Conservation (phyloP, 1,139 yeast species). For the Pichia sp. region DNA sequence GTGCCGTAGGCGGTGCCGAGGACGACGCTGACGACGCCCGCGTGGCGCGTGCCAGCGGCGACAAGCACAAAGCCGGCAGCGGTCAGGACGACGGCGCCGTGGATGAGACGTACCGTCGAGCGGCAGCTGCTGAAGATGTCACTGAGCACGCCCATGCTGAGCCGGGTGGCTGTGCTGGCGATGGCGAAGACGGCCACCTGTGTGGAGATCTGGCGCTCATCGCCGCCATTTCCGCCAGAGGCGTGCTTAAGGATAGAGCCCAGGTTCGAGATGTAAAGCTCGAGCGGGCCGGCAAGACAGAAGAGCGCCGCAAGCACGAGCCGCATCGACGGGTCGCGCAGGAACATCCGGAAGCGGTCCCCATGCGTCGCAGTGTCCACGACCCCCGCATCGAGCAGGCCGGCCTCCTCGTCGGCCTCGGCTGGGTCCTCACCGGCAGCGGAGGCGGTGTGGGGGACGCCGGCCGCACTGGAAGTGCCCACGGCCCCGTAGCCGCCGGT, state of each 20-base stretch:
- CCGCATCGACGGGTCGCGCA: constrained; percentile 64
- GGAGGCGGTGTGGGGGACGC: too few relatives aligned
- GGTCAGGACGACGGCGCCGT: constrained; percentile 42
- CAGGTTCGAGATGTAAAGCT: constrained; percentile 80
- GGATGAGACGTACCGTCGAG: constrained; percentile 33
- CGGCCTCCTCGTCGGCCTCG: constrained; percentile 2
- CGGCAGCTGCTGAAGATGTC: constrained; percentile 44
- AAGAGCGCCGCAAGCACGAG: constrained; percentile 58
- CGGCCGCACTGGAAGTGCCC: too few relatives aligned
- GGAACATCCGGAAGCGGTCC: constrained; percentile 46
- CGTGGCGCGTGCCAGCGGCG: constrained; percentile 22
- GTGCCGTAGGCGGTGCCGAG: constrained; percentile 81
- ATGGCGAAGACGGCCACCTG: constrained; percentile 54
- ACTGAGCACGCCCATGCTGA: constrained; percentile 60
- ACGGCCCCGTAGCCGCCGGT: too few relatives aligned
- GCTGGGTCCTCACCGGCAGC: too few relatives aligned
- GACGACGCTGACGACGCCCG: constrained; percentile 44
- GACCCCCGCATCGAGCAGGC: constrained; percentile 9
- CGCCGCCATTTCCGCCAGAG: constrained; percentile 8
- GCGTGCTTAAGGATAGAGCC: constrained; percentile 49
- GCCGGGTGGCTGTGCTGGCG: constrained; percentile 59
- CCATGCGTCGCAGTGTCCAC: constrained; percentile 40
- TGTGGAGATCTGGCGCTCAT: constrained; percentile 32
- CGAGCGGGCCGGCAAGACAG: constrained; percentile 78
- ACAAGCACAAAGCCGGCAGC: constrained; percentile 38